Percentiles rank a stretch among this genome's conserved stretches.
phyloP scores from a whole-genome alignment of 495 filamentous ascomycete genomes.

The Talaromyces liani region DNA sequence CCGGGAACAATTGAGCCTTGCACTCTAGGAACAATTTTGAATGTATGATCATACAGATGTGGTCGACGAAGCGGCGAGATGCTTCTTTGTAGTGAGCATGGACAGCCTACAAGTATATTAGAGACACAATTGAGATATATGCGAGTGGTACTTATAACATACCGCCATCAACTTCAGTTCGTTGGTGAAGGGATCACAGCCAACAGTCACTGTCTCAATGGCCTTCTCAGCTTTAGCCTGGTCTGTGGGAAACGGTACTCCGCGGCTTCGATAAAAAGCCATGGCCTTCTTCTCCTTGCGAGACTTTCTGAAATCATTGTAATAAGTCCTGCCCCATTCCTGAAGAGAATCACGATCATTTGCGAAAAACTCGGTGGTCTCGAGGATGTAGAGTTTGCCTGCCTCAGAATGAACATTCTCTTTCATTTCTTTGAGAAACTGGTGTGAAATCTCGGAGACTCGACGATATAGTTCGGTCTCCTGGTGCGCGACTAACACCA shows the following conservation, averaged over 20 bases:
- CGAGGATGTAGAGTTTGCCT: slow-evolving; percentile 17
- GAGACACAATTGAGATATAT: neutral
- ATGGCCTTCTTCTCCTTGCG: neutral
- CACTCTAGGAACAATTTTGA: slow-evolving; percentile 39
- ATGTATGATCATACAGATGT: slow-evolving; percentile 38
- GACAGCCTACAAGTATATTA: slow-evolving; percentile 23
- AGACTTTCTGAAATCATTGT: neutral
- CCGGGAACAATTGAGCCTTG: slow-evolving; percentile 23
- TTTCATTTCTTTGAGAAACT: slow-evolving; percentile 19
- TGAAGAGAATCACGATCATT: neutral
- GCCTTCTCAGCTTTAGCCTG: slow-evolving; percentile 10
- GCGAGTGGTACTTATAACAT: slow-evolving; percentile 11
- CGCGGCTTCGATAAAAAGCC: neutral
- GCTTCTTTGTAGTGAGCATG: slow-evolving; percentile 50
- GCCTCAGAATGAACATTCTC: slow-evolving; percentile 17
- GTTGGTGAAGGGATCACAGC: slow-evolving; percentile 30
- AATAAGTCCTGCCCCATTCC: neutral
- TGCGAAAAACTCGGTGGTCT: slow-evolving; percentile 7
- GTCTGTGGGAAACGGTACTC: neutral
- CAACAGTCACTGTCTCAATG: slow-evolving; percentile 22
- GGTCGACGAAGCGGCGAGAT: slow-evolving; percentile 39
- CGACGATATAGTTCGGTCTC: slow-evolving; percentile 31
- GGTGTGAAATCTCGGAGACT: slow-evolving; percentile 19
- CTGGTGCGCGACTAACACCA: slow-evolving; percentile 27
- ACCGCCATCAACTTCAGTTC: slow-evolving; percentile 49